Base-by-base conservation (phyloP, 2,329 filamentous ascomycete species). In the Xylariaceae sp. region DNA sequence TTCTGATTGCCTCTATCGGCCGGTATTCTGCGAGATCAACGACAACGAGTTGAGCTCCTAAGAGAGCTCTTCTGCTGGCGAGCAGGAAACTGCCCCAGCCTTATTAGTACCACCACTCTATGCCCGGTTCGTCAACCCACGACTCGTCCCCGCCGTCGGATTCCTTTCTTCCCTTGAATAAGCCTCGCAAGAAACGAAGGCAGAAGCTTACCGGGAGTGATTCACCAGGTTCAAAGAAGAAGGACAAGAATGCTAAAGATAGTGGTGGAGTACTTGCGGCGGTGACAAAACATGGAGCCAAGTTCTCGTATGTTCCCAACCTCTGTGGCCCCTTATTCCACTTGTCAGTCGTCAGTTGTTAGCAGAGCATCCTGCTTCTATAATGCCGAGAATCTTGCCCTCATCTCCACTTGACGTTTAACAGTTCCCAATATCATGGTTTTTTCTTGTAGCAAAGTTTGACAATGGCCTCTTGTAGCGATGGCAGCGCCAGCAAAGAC, bases 111-210 rank as follows among this genome's bases (percentile, higher is more conserved):
- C 62, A 62, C 65, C 65, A 63, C 64, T 70, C 69, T 71, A 73
- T 72, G 71, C 69, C 69, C 71, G 69, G 70, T 73, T 71, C 71
- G 70, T 73, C 68, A 52, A 61, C 61, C 65, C 69, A 69, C 66
- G 68, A 71, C 58, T 62, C 60, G 54, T 70, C 69, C 52, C 62
- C 67, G 59, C 60, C 58, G 49, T 63, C 62, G 58, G 61, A 62
- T 63, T 66, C 66, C 39, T 72, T 69, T 55, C 64, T 65, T 36
- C 62, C 66, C 53, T 61, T 64, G 57, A 68, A 43, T 46, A 68
- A 69, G 52, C 56, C 58, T 59, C 65, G 65, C 53, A 64, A 58
- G 58, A 71, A 68, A 61, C 61, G 63, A 53, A 69, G 68, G 47
- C 62, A 70, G 53, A 70, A 69, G 61, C 69, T 71, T 70, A 69